Percentiles rank a stretch among this genome's conserved stretches.
These are phyloP conservation scores for Porcisia deanei DNA, from an alignment of 208 protist species.

Conservation along the genomic window DNA sequence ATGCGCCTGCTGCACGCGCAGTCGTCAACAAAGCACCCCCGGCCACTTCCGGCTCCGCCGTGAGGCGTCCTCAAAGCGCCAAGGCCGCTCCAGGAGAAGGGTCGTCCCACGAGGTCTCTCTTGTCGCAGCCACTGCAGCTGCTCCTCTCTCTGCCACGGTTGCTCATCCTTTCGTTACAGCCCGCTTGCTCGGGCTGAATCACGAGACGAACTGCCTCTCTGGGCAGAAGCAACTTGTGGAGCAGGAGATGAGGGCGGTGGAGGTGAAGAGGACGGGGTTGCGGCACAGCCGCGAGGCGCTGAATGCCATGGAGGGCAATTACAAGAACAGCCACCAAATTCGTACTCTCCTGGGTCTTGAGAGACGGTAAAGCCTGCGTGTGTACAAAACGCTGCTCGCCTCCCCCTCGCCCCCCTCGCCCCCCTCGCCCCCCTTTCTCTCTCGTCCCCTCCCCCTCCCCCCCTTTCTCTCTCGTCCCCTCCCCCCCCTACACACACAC, in stretches of 20 bases:
- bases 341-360: constrained; percentile 30
- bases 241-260: constrained; percentile 53
- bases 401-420: background rate
- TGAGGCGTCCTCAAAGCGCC: background rate
- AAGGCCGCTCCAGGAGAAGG: background rate
- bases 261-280: constrained; percentile 47
- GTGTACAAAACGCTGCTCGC: background rate
- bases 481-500: too few relatives aligned
- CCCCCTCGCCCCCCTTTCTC: background rate
- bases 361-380: background rate
- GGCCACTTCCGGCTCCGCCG: background rate
- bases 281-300: constrained; percentile 38
- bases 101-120: background rate
- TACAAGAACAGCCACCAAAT: constrained; percentile 77
- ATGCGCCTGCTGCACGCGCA: background rate
- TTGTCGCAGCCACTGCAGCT: background rate
- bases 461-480: background rate
- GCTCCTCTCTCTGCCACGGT: constrained; percentile 33
- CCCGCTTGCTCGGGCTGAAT: constrained; percentile 53
- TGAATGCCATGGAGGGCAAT: constrained; percentile 45
- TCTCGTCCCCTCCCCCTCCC: background rate
- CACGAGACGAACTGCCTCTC: constrained; percentile 66
- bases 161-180: constrained; percentile 65
- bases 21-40: background rate
- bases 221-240: constrained; percentile 53